Evolutionary conservation across 2,329 filamentous ascomycete species (phyloP), one percentile per base, ranked within the genome.

Genomic region (Phaeosphaeriaceae sp.): DNA sequence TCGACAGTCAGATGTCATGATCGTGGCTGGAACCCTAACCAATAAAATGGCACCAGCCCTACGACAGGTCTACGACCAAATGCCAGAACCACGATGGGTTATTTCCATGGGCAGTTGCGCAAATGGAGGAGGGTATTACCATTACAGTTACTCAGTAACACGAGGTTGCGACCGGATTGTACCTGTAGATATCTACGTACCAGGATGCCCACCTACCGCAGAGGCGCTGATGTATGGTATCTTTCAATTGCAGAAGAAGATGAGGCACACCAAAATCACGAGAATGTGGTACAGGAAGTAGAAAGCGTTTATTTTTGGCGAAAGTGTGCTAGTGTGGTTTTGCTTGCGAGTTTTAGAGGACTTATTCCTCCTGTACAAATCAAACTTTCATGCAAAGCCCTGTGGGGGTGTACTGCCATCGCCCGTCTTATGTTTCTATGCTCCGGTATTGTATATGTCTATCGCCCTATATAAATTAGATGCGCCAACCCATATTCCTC

Each of bases 41-140:
- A 96, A 96, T 82, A 96, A 96, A 81, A 96, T 96, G 92, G 91
- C 90, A 1, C 90, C 92, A 2, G 92, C 92, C 28, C 79, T 96
- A 69, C 83, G 92, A 74, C 90, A 94, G 77, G 88, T 95, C 54
- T 96, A 96, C 78, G 92, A 96, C 75, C 92, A 96, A 80, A 96
- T 96, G 91, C 90, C 91, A 23, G 91, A 96, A 26, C 91, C 91
- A 20, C 84, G 88, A 69, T 96, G 90, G 90, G 90, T 93, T 17
- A 83, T 88, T 66, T 89, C 86, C 63, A 93, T 93, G 89, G 89
- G 89, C 11, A 89, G 86, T 67, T 93, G 89, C 73, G 89, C 89
- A 52, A 92, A 92, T 74, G 89, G 89, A 42, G 89, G 89, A 54
- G 89, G 89, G 45, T 93, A 93, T 78, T 92, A 93, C 74, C 89